A percentile compares a stretch with the other conserved stretches of the same genome.
Evolutionary conservation across 306 rosid species (phyloP).

Genomic region (Clitoria ternatea): DNA sequence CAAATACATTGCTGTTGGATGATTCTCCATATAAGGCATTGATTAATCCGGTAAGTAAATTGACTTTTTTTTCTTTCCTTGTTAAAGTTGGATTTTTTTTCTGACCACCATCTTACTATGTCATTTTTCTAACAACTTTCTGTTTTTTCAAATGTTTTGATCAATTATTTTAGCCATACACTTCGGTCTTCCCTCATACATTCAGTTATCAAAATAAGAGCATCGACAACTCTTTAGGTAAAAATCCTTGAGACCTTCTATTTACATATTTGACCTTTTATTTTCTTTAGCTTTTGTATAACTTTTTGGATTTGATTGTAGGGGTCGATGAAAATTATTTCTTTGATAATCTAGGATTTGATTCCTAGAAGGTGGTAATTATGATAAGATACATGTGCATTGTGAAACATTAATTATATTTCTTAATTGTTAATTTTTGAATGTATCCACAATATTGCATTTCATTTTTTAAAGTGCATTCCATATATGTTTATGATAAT

Average conservation of each 20-base stretch:
- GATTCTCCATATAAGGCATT: constrained; percentile 82
- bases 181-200: constrained; percentile 61
- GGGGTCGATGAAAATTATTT: no score
- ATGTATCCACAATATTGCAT: no score
- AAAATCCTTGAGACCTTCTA: not conserved
- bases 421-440: no score
- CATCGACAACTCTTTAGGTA: constrained; percentile 68
- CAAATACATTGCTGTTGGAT: constrained; percentile 68
- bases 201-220: constrained; percentile 38
- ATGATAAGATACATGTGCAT: no score
- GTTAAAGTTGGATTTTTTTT: not conserved
- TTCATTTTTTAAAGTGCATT: no score
- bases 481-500: no score
- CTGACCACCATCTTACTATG: not conserved
- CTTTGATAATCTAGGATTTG: no score
- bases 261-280: not conserved
- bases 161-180: constrained; percentile 41
- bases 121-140: not conserved
- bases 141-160: not conserved
- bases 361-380: no score
- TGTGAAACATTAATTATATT: no score
- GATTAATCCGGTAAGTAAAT: constrained; percentile 66
- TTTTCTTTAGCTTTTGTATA: no score
- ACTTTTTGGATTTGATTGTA: no score
- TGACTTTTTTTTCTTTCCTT: not conserved